phyloP scores from a whole-genome alignment of 495 filamentous ascomycete genomes.

The Tuber borchii region DNA sequence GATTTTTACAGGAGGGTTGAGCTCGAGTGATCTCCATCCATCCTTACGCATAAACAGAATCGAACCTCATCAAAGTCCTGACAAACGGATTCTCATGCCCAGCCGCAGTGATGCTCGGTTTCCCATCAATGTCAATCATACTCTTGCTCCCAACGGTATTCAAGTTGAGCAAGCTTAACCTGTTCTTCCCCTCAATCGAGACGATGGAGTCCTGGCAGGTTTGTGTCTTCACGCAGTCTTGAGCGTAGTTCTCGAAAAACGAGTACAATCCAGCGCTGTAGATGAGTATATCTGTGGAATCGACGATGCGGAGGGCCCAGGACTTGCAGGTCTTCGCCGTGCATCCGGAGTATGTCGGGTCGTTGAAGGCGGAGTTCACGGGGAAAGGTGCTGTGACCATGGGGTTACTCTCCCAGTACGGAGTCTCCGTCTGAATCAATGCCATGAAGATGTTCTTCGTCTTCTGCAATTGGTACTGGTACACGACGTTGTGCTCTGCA shows the following conservation, averaged over 20 bases:
- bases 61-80: constrained; percentile 33
- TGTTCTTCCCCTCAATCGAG: constrained; percentile 63
- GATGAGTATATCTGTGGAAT: constrained; percentile 60
- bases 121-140: constrained; percentile 55
- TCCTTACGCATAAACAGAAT: constrained; percentile 16
- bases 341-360: constrained; percentile 66
- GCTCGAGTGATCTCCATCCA: background rate
- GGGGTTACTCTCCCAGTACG: constrained; percentile 87
- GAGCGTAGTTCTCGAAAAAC: constrained; percentile 81
- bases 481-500: constrained; percentile 82
- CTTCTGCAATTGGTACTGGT: constrained; percentile 79
- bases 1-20: background rate
- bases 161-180: constrained; percentile 67
- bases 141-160: constrained; percentile 82
- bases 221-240: constrained; percentile 65
- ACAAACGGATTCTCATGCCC: constrained; percentile 26
- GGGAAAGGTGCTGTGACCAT: constrained; percentile 62
- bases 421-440: constrained; percentile 84
- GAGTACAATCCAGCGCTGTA: constrained; percentile 77
- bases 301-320: constrained; percentile 74
- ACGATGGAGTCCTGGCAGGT: constrained; percentile 84
- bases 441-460: constrained; percentile 78
- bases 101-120: constrained; percentile 14
- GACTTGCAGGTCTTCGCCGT: constrained; percentile 66
- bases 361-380: constrained; percentile 56